phyloP scores from a whole-genome alignment of 1,284 basidiomycete genomes.

The Paramarasmius palmivorus region DNA sequence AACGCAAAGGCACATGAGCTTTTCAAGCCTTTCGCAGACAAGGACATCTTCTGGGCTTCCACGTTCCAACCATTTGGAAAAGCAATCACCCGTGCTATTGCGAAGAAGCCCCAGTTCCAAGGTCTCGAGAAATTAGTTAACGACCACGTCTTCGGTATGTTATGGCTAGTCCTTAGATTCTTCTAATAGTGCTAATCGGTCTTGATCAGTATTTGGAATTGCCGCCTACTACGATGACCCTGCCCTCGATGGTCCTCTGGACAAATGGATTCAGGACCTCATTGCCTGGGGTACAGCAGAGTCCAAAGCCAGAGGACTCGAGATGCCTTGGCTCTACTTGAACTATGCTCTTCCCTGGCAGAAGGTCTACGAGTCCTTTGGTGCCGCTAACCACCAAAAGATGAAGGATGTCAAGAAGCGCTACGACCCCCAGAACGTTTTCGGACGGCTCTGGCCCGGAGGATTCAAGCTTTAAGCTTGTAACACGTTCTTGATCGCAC shows the following conservation, averaged over 20 bases:
- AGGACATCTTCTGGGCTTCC: neutral
- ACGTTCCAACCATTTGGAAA: neutral
- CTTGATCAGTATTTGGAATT: neutral
- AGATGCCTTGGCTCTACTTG: constrained; percentile 3
- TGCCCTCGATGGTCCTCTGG: neutral
- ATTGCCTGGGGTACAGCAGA: neutral
- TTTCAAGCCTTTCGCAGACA: neutral
- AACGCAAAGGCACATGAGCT: constrained; percentile 4
- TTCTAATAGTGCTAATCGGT: too few relatives aligned
- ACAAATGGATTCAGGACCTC: neutral
- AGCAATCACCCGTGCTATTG: too few relatives aligned
- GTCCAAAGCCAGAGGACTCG: neutral
- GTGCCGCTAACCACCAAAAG: neutral
- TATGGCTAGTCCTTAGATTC: too few relatives aligned
- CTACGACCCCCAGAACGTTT: constrained; percentile 1
- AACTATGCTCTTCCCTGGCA: constrained; percentile 5
- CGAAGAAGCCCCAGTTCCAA: too few relatives aligned
- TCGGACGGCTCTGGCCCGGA: constrained; percentile 5
- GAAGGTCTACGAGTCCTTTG: constrained; percentile 1
- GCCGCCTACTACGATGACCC: neutral
- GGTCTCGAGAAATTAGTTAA: too few relatives aligned
- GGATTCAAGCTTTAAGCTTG: constrained; percentile 5
- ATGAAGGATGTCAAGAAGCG: neutral
- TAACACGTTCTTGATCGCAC: too few relatives aligned
- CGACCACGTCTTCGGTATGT: too few relatives aligned